Evolutionary conservation across 2,329 filamentous ascomycete species (phyloP).

Genomic region (Talaromyces albobiverticillius): DNA sequence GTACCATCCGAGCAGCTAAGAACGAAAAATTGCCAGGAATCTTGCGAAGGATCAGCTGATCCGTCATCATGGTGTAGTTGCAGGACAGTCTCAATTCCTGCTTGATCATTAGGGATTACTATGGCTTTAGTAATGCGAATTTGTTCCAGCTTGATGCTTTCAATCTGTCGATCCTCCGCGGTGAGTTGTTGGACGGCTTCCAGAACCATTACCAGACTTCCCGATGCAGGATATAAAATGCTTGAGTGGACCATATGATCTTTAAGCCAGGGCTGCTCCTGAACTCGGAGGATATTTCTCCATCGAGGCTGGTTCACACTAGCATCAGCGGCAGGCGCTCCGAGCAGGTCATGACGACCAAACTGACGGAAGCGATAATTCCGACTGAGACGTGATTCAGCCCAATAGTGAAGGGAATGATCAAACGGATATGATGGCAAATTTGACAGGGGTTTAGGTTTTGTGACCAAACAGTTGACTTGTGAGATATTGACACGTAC

Average conservation of each 20-base stretch:
- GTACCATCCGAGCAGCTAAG: not conserved
- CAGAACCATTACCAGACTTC: constrained; percentile 28
- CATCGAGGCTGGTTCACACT: constrained; percentile 24
- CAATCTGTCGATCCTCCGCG: constrained; percentile 7
- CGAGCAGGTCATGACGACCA: constrained; percentile 29
- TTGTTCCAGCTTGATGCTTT: constrained; percentile 20
- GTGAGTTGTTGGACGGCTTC: constrained; percentile 25
- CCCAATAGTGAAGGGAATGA: constrained; percentile 20
- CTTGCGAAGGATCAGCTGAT: not conserved
- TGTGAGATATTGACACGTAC: constrained; percentile 19
- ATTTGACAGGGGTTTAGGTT: constrained; percentile 20
- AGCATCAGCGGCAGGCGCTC: constrained; percentile 26
- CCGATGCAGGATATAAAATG: constrained; percentile 26
- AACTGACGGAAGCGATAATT: constrained; percentile 23
- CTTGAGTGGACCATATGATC: constrained; percentile 22
- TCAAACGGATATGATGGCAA: constrained; percentile 28
- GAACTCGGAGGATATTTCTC: constrained; percentile 28
- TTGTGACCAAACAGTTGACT: constrained; percentile 18
- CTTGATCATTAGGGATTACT: constrained; percentile 25
- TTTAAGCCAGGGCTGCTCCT: constrained; percentile 30
- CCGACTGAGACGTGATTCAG: constrained; percentile 25
- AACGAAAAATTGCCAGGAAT: not conserved
- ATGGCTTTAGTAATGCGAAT: constrained; percentile 26
- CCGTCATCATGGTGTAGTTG: not conserved
- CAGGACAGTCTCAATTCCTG: not conserved